Evolutionary conservation across 2,329 filamentous ascomycete genomes (phyloP).

Genomic region (Westerdykella aurantiaca): DNA sequence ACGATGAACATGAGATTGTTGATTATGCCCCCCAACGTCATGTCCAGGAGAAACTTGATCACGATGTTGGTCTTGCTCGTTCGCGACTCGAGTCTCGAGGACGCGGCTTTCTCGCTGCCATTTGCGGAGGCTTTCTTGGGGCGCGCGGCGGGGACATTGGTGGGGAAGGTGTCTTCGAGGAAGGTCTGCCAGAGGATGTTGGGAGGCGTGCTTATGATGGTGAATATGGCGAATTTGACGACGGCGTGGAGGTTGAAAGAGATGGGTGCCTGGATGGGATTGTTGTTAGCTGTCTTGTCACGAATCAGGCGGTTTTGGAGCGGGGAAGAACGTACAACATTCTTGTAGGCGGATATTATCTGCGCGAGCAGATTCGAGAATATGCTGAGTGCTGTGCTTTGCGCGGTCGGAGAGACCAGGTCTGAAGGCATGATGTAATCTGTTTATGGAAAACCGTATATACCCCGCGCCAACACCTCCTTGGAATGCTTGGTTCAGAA

Average conservation of each 20-base stretch:
- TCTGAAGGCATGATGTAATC: slow-evolving; percentile 21
- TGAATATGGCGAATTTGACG: slow-evolving; percentile 71
- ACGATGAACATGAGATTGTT: slow-evolving; percentile 62
- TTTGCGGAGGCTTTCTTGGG: slow-evolving; percentile 18
- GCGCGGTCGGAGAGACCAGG: slow-evolving; percentile 43
- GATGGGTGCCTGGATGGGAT: slow-evolving; percentile 48
- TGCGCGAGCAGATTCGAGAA: slow-evolving; percentile 71
- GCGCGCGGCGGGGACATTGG: slow-evolving; percentile 39
- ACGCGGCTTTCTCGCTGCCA: slow-evolving; percentile 20
- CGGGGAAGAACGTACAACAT: slow-evolving; percentile 45
- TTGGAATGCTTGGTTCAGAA: too few relatives aligned
- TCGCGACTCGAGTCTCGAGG: slow-evolving; percentile 10
- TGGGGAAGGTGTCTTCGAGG: slow-evolving; percentile 69
- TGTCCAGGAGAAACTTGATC: slow-evolving; percentile 63
- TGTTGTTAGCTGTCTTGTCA: slow-evolving; percentile 6
- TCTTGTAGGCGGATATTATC: slow-evolving; percentile 57
- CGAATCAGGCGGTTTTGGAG: slow-evolving; percentile 1
- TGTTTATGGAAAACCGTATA: too few relatives aligned
- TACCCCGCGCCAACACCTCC: too few relatives aligned
- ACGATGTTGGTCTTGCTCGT: slow-evolving; percentile 58
- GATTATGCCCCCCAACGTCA: slow-evolving; percentile 58
- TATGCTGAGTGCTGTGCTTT: slow-evolving; percentile 60
- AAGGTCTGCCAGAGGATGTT: slow-evolving; percentile 84
- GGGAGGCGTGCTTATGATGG: slow-evolving; percentile 66
- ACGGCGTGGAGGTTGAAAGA: slow-evolving; percentile 62